Percentiles rank a stretch among this genome's conserved stretches.
phyloP scores from a whole-genome alignment of 2,329 filamentous ascomycete species.

The Dactylellina sp. region DNA sequence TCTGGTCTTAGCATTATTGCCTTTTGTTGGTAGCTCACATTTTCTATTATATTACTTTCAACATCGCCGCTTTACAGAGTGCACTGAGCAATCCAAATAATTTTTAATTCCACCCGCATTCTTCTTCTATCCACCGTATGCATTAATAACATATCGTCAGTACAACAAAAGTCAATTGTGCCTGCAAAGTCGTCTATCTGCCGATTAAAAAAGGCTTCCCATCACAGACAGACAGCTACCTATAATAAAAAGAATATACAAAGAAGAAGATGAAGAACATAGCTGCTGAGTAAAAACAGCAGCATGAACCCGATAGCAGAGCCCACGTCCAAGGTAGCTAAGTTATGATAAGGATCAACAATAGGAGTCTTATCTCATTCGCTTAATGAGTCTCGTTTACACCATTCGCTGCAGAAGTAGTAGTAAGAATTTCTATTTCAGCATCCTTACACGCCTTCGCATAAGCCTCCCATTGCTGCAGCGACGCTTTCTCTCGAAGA shows the following conservation, averaged over 20 bases:
- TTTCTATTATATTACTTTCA: background rate
- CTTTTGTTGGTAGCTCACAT: background rate
- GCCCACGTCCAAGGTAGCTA: background rate
- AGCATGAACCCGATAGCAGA: background rate
- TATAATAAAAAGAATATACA: background rate
- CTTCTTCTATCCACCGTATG: background rate
- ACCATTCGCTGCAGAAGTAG: background rate
- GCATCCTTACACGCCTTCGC: conserved; percentile 18
- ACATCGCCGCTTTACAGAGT: no score
- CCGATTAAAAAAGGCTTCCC: background rate
- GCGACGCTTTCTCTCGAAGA: conserved; percentile 85
- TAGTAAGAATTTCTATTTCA: background rate
- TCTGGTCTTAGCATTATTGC: background rate
- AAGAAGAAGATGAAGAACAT: background rate
- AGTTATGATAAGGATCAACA: background rate
- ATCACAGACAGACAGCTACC: background rate
- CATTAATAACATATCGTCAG: background rate
- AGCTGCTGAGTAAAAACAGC: background rate
- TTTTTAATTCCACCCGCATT: background rate
- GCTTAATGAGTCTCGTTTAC: conserved; percentile 9
- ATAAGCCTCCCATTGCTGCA: conserved; percentile 82
- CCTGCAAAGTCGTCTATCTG: background rate
- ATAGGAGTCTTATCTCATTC: background rate
- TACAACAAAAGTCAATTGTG: background rate
- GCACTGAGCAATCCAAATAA: background rate